Percentiles rank a stretch among this genome's conserved stretches.
These are phyloP conservation scores for Rubia tinctorum DNA, from an alignment of 305 asterid species.

Conservation along the genomic window DNA sequence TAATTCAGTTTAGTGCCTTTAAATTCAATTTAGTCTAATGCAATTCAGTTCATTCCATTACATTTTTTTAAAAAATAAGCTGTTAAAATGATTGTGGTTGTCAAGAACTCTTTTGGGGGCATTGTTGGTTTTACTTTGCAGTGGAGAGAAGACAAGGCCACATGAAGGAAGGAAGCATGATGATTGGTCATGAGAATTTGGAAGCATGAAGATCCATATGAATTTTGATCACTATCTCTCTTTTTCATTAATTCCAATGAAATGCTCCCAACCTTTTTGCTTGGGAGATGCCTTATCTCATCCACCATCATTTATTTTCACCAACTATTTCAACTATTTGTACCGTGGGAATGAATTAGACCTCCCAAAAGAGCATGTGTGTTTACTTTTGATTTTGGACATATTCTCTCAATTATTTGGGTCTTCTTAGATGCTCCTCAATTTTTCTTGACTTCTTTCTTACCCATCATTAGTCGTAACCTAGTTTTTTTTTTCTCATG, in stretches of 20 bases:
- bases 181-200: background rate
- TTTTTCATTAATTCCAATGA: background rate
- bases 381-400: slow-evolving; percentile 8
- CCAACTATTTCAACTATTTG: background rate
- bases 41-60: too few relatives aligned
- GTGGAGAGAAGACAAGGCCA: slow-evolving; percentile 2
- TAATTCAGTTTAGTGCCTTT: too few relatives aligned
- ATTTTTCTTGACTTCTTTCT: background rate
- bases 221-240: background rate
- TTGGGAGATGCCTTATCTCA: background rate
- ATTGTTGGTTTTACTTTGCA: too few relatives aligned
- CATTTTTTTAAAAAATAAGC: too few relatives aligned
- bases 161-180: slow-evolving; percentile 7
- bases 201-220: slow-evolving; percentile 12
- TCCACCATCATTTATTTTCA: slow-evolving; percentile 10
- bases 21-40: too few relatives aligned
- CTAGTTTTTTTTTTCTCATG: background rate
- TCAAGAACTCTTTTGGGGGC: background rate
- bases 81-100: too few relatives aligned
- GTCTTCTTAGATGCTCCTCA: background rate
- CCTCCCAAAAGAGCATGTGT: slow-evolving; percentile 7
- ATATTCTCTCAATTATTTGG: slow-evolving; percentile 15
- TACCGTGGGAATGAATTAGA: slow-evolving; percentile 16
- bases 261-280: background rate
- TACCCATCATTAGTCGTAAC: background rate